Evolutionary conservation across 2,329 filamentous ascomycete genomes (phyloP).

Genomic region (Colletotrichum lentis): DNA sequence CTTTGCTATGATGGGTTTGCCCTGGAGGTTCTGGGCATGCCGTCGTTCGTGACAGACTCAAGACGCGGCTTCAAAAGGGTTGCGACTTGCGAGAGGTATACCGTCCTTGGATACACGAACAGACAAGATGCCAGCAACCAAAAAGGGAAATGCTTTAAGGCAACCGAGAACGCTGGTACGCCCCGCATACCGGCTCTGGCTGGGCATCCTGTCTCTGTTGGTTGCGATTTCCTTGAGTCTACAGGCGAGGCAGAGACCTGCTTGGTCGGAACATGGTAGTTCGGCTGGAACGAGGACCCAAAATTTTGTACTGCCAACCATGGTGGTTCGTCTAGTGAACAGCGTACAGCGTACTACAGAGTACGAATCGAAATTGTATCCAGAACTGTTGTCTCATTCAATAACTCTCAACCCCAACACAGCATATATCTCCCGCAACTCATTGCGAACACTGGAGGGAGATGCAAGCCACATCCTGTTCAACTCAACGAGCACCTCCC

Average conservation of each 20-base stretch:
- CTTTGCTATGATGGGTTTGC: slow-evolving; percentile 9
- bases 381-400: neutral
- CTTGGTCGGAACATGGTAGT: neutral
- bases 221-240: neutral
- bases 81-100: slow-evolving; percentile 21
- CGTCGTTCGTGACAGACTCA: neutral
- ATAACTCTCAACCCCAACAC: neutral
- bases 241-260: neutral
- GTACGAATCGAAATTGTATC: neutral
- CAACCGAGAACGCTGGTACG: neutral
- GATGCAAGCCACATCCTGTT: neutral
- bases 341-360: neutral
- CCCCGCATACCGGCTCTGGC: slow-evolving; percentile 21
- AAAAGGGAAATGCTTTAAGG: neutral
- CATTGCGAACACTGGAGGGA: neutral
- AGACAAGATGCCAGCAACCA: slow-evolving; percentile 20
- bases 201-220: neutral
- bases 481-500: neutral
- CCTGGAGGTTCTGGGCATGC: slow-evolving; percentile 10
- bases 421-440: neutral
- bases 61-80: neutral
- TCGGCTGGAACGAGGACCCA: neutral
- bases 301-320: neutral
- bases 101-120: slow-evolving; percentile 20
- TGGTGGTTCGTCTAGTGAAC: neutral